Evolutionary conservation across 1,284 basidiomycete species (phyloP), one percentile per base, ranked within the genome.

Genomic region (Trichosporon sp.): DNA sequence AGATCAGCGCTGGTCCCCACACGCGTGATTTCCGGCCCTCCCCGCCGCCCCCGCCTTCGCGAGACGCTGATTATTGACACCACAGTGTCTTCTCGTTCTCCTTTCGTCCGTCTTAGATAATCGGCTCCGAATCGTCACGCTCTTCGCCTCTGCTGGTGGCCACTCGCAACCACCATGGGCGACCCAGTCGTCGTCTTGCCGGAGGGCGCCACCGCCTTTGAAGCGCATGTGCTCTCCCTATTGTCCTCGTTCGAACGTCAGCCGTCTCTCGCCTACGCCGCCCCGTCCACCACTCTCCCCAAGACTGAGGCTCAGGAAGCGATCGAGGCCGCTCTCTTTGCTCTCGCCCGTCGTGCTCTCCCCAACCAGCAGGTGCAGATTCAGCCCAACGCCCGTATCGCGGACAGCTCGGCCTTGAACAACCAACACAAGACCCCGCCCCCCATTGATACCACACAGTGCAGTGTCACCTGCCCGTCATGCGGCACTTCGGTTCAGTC

Each of bases 251-350:
- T 80, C 25, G 76, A 77, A 4, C 71, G 77, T 66, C 75, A 77
- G 25, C 78, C 80, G 0, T 78, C 79, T 2, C 77, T 78, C 6
- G 76, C 79, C 1, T 81, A 72, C 71, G 77, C 78, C 11, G 78
- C 78, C 67, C 77, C 76, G 29, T 35, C 63, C 0, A 63, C 72
- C 34, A 38, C 65, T 2, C 76, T 75, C 1, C 66, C 74, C 64
- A 79, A 78, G 70, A 75, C 78, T 0, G 70, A 75, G 0, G 74
- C 78, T 3, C 75, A 82, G 67, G 74, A 76, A 23, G 75, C 78
- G 13, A 81, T 82, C 34, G 78, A 82, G 68, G 66, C 73, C 11
- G 79, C 74, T 18, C 73, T 82, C 58, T 70, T 78, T 31, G 71
- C 71, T n/a, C 71, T 82, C 0, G 80, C 75, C 13, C 73, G 78